Evolutionary conservation across 305 asterid genomes (phyloP).

Genomic region (Fraxinus baroniana): DNA sequence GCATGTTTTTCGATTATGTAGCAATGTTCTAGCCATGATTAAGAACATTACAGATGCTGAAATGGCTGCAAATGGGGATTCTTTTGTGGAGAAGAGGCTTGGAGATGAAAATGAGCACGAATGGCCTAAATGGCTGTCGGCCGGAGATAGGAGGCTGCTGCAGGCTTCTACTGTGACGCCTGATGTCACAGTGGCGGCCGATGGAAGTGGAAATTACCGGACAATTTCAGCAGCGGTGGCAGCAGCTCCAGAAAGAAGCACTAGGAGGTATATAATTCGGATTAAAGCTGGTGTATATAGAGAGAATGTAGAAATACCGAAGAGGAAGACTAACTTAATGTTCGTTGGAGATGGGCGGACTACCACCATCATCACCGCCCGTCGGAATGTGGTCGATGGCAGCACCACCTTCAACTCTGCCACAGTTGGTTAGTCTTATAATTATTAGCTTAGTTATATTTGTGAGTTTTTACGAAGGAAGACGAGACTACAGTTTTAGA

Average conservation of each 20-base stretch:
- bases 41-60: conserved; percentile 37
- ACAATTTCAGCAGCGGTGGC: conserved; percentile 59
- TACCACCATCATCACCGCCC: conserved; percentile 54
- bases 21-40: conserved; percentile 51
- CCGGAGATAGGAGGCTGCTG: conserved; percentile 53
- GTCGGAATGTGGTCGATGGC: conserved; percentile 48
- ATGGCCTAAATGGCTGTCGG: conserved; percentile 69
- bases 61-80: neutral
- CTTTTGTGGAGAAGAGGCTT: conserved; percentile 27
- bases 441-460: neutral
- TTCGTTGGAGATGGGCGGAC: conserved; percentile 61
- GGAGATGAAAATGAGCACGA: conserved; percentile 18
- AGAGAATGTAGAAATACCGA: conserved; percentile 53
- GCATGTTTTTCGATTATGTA: conserved; percentile 44
- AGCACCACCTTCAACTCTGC: conserved; percentile 66
- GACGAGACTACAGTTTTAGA: neutral
- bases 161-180: conserved; percentile 50
- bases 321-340: conserved; percentile 47
- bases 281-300: conserved; percentile 58
- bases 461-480: neutral
- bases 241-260: conserved; percentile 54
- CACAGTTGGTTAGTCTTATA: conserved; percentile 54
- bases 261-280: conserved; percentile 49
- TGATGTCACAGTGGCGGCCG: conserved; percentile 60
- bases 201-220: conserved; percentile 53